Percentiles rank a stretch among this genome's conserved stretches.
These are phyloP conservation scores for Tuber microsphaerosporum DNA, from an alignment of 495 filamentous ascomycete species.

Conservation along the genomic window DNA sequence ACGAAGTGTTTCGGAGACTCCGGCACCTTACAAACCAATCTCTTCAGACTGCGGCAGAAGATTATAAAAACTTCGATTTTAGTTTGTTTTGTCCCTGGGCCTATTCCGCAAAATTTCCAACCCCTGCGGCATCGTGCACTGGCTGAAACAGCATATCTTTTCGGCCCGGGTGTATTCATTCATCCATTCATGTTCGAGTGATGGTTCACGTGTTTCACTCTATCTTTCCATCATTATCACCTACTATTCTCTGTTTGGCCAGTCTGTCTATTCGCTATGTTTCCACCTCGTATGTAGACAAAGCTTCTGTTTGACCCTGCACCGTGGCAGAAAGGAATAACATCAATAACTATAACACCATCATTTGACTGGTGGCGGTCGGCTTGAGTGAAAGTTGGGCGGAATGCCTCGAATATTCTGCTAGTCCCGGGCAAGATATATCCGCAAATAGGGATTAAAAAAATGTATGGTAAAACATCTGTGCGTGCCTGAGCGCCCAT, in stretches of 20 bases:
- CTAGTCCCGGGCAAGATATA: too few relatives aligned
- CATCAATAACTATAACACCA: background rate
- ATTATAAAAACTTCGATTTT: background rate
- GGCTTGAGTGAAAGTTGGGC: background rate
- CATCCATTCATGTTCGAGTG: background rate
- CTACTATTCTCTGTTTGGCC: background rate
- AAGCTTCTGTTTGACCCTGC: background rate
- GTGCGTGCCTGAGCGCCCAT: too few relatives aligned
- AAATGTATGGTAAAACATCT: too few relatives aligned
- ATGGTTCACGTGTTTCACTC: background rate
- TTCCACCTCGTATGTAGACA: background rate
- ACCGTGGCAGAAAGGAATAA: background rate
- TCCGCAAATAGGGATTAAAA: too few relatives aligned
- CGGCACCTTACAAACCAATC: background rate
- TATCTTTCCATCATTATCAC: background rate
- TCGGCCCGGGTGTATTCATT: background rate
- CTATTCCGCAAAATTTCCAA: too few relatives aligned
- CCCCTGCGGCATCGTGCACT: too few relatives aligned
- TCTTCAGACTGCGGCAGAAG: background rate
- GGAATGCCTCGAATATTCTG: background rate
- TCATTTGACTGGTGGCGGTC: background rate
- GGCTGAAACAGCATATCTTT: background rate
- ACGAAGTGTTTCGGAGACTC: background rate
- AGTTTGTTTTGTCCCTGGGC: background rate
- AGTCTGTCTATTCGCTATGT: background rate